Base-by-base conservation (phyloP, 2,329 filamentous ascomycete genomes). In the Basipetospora chlamydospora region DNA sequence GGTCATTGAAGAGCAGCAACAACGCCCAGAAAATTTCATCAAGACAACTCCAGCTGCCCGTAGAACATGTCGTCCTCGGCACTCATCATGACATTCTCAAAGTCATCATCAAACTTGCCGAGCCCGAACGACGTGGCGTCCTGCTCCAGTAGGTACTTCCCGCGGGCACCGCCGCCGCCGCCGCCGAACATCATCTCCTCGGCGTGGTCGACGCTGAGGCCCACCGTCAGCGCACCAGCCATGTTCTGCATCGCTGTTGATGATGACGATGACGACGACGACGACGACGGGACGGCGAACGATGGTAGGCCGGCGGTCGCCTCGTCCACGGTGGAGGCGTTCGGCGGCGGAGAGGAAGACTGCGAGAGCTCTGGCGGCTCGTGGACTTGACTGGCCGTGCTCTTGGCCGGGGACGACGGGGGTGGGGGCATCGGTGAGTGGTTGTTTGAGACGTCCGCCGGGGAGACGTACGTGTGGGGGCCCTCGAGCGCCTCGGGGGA, bases 351-450 rank as follows among this genome's bases (percentile, higher is more conserved):
- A 17, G 72, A 75, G 11, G 69, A 70, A 16, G 70, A 71, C 41
- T 70, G 64, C n/a, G 71, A 74, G 21, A 77, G 64, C 42, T 69
- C 70, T 1, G 72, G 72, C 4, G 70, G 69, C 3, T 71, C 71
- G 51, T 67, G 70, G 51, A 64, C 70, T 39, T 66, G 62, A 52
- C 68, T 70, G 13, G 53, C 50, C 4, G 54, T 51, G 48, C 64
- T 70, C 54, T 66, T 71, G 25, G 64, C 56, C 2, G 70, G 67
- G 8, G 68, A 68, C 6, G 47, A 48, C 2, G 62, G 55, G 32
- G 60, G 56, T 18, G 60, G 56, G 4, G 52, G 42, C 12, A 46
- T 42, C 17, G 39, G 32, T 21, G 31, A n/a, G 3, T 47, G 46
- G 34, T 45, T 50, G 17, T 60, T 59, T 46, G 58, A 57, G 30